These are phyloP conservation scores for Cylindrodendrum hubeiense DNA, from an alignment of 2,329 filamentous ascomycete species.

Conservation along the genomic window DNA sequence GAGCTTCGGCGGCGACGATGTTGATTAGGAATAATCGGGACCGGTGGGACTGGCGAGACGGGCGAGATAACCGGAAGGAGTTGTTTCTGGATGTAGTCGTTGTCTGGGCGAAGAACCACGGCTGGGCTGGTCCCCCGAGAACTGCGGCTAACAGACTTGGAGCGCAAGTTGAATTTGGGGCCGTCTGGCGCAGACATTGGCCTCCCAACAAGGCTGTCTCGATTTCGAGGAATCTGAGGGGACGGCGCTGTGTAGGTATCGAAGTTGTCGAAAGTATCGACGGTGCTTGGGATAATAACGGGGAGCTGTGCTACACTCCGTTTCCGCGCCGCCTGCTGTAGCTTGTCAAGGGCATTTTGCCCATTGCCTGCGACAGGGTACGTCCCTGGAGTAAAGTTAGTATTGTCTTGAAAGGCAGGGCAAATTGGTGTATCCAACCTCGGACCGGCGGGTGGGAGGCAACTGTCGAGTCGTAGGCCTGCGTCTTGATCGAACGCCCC, in stretches of 20 bases:
- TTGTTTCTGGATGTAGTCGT: conserved; percentile 26
- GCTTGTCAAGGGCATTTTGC: conserved; percentile 40
- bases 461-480: conserved; percentile 42
- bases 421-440: conserved; percentile 28
- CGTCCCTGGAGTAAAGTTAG: conserved; percentile 34
- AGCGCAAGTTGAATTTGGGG: conserved; percentile 19
- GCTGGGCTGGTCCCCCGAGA: conserved; percentile 36
- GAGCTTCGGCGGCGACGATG: conserved; percentile 36
- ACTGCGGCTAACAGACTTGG: conserved; percentile 34
- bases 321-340: conserved; percentile 43
- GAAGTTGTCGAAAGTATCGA: not conserved
- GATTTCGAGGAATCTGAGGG: conserved; percentile 34
- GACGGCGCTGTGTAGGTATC: conserved; percentile 26
- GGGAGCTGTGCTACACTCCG: conserved; percentile 41
- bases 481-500: conserved; percentile 31
- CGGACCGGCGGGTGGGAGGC: conserved; percentile 41
- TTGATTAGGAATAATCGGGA: no score
- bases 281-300: conserved; percentile 1
- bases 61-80: conserved; percentile 39
- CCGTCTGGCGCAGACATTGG: conserved; percentile 38
- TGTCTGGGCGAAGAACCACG: conserved; percentile 30
- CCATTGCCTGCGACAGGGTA: conserved; percentile 44
- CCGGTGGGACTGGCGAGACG: conserved; percentile 36
- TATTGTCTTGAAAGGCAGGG: not conserved
- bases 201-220: conserved; percentile 24